Percentiles rank a stretch among this genome's conserved stretches.
Conservation (phyloP, 768 basidiomycete species). For the Mycena filopes region DNA sequence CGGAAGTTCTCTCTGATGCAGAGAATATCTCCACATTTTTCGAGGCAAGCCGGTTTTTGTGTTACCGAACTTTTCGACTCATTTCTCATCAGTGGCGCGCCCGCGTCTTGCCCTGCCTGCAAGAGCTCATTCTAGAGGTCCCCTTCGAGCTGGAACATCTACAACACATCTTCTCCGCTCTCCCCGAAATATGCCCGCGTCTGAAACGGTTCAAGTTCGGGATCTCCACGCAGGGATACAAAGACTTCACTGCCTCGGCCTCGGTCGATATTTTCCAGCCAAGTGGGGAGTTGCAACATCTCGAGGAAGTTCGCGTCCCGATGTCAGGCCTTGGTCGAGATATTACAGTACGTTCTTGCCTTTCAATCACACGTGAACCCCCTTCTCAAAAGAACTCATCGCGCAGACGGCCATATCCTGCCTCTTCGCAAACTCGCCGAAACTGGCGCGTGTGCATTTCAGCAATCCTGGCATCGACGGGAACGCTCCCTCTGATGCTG, state of each 20-base stretch:
- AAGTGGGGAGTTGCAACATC: not conserved
- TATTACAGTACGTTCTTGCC: conserved; percentile 4
- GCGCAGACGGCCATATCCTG: not conserved
- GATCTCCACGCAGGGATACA: conserved; percentile 7
- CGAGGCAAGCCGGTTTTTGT: not conserved
- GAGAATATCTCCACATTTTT: conserved; percentile 9
- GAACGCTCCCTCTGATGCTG: not conserved
- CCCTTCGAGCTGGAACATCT: conserved; percentile 13
- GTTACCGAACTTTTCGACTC: not conserved
- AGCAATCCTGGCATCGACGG: conserved; percentile 2
- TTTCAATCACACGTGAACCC: not conserved
- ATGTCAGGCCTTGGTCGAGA: conserved; percentile 4
- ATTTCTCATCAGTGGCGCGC: conserved; percentile 12
- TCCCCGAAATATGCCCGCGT: conserved; percentile 12
- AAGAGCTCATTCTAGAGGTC: conserved; percentile 12
- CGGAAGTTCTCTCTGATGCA: too few relatives aligned
- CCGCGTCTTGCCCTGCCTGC: conserved; percentile 1
- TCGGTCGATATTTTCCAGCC: not conserved
- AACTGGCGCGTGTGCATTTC: conserved; percentile 7
- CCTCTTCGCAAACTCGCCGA: conserved; percentile 9
- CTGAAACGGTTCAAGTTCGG: conserved; percentile 7
- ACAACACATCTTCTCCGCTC: conserved; percentile 1
- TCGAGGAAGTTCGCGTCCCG: conserved; percentile 12
- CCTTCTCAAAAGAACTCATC: too few relatives aligned
- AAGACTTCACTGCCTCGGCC: not conserved